Percentiles rank a stretch among this genome's conserved stretches.
Evolutionary conservation across 805 yeast genomes (phyloP).

Genomic region (Spathaspora sp.): DNA sequence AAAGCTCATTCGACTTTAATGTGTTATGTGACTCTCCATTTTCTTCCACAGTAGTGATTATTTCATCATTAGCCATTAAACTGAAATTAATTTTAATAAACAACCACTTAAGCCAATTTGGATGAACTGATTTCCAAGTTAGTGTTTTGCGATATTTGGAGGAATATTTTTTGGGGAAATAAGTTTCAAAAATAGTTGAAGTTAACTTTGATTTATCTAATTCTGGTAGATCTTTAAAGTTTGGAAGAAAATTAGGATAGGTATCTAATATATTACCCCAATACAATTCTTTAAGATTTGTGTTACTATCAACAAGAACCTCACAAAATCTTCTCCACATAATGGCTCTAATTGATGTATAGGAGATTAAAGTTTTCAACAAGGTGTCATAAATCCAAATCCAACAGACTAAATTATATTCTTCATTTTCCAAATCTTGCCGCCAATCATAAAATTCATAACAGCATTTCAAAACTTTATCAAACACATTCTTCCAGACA

Average conservation of each 20-base stretch:
- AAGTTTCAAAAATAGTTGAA: not conserved
- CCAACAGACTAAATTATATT: not conserved
- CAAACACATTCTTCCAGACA: not conserved
- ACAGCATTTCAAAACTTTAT: not conserved
- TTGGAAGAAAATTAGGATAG: not conserved
- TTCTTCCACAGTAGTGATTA: no score
- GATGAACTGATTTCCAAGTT: not conserved
- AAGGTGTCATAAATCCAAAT: not conserved
- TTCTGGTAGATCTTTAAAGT: not conserved
- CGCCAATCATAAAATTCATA: not conserved
- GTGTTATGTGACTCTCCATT: no score
- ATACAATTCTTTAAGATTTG: not conserved
- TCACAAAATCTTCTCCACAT: no score
- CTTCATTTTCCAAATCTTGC: not conserved
- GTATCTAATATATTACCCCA: no score
- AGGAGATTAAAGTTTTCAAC: not conserved
- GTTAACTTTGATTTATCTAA: not conserved
- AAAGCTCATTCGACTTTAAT: no score
- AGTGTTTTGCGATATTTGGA: not conserved
- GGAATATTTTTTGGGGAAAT: not conserved
- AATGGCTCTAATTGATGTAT: not conserved
- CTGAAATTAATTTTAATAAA: no score
- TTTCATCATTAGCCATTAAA: no score
- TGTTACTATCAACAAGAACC: no score
- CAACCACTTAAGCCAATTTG: not conserved